These are phyloP conservation scores for Guillardia theta DNA, from an alignment of 78 protist genomes.

Conservation along the genomic window DNA sequence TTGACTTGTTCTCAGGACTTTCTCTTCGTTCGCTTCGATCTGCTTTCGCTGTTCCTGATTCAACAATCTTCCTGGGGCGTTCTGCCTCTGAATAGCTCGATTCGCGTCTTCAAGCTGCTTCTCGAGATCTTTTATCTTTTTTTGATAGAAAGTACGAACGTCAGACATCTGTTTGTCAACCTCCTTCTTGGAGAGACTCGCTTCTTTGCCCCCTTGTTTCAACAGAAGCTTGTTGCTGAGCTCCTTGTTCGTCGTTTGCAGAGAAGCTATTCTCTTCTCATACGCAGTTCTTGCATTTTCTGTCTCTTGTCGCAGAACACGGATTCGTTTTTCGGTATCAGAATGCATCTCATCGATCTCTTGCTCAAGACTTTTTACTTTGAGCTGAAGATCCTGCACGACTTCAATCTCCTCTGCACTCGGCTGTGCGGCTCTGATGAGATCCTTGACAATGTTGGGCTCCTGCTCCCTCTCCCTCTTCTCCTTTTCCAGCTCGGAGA, in stretches of 20 bases:
- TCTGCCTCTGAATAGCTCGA: no score
- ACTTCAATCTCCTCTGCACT: neutral
- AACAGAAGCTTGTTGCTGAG: slow-evolving; percentile 2
- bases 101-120: neutral
- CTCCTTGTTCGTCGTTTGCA: neutral
- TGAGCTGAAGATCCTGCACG: neutral
- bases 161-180: neutral
- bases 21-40: no score
- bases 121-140: neutral
- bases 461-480: neutral
- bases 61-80: no score
- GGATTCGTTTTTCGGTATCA: neutral
- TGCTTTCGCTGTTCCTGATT: no score
- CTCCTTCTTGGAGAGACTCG: neutral
- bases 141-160: neutral
- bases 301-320: neutral
- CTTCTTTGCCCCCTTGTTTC: neutral
- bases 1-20: no score
- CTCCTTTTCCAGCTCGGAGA: neutral
- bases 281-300: neutral
- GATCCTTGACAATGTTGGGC: neutral
- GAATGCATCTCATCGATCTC: neutral
- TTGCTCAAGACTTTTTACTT: neutral
- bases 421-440: neutral
- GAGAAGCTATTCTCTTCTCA: neutral